Base-by-base conservation (phyloP, 31 red algal species). In the Odonthalia washingtoniensis region DNA sequence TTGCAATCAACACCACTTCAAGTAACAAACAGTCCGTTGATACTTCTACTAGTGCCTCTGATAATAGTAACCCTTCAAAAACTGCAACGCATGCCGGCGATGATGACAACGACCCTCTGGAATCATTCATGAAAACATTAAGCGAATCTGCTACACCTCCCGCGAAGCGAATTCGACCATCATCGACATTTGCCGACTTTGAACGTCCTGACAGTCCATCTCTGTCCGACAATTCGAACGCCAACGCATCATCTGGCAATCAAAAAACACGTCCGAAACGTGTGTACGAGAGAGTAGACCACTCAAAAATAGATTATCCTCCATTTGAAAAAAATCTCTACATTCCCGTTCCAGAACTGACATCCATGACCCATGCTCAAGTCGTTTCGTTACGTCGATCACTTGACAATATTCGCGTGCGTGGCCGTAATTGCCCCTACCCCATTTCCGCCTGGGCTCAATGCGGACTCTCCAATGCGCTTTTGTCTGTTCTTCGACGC, bases 301-400 rank as follows among this genome's bases (percentile, higher is more conserved):
- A 98, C 69, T 73, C 93, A 0, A 90, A 74, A 21, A 88, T 95
- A 63, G 70, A 80, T 34, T 98, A 98, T 60, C 46, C 80, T 38
- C 70, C 80, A 16, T 95, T 98, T 70, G 70, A 90, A 43, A 95
- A 95, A 78, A 83, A 77, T 62, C 81, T 98, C 1, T 98, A 98
- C 80, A 79, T 93, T 43, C 87, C 81, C 18, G 86, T 91, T 42
- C 86, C 91, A 31, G 90, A 88, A 33, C 49, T 97, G 32, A 66
- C 95, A 24, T 77, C 61, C 42, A 68, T 97, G 72, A 84, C 90
- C 9, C 77, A 84, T 46, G 72, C 85, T 5, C 62, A 97, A 62
- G 87, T 97, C 9, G 84, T 72, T 33, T 34, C 35, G 34, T 41
- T 81, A 2, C 93, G 87, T 46, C 87, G 87, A 53, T 63, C 63